These are phyloP conservation scores for Euclidium syriacum DNA, from an alignment of 345 rosid species.

Conservation along the genomic window DNA sequence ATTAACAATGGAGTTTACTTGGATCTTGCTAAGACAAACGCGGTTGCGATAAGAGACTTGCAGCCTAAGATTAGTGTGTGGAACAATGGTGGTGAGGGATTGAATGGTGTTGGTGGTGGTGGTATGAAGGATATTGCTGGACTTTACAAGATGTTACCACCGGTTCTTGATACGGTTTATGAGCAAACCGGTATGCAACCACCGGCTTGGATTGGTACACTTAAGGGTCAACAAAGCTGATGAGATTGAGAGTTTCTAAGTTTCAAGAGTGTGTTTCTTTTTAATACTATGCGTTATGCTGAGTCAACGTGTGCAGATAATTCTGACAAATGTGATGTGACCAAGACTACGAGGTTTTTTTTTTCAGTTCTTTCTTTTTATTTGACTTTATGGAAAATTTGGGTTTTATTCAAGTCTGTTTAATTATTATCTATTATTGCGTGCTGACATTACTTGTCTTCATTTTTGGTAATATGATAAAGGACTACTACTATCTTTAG, in stretches of 20 bases:
- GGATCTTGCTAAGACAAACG: constrained; percentile 59
- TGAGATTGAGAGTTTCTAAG: constrained; percentile 17
- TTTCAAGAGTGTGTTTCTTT: background rate
- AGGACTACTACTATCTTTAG: background rate
- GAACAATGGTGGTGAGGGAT: constrained; percentile 39
- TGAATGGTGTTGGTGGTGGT: constrained; percentile 12
- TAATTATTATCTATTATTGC: background rate
- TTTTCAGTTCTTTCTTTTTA: background rate
- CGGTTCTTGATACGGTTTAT: constrained; percentile 67
- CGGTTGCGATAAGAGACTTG: constrained; percentile 48
- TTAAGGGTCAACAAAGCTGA: constrained; percentile 1
- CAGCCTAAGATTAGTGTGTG: constrained; percentile 72
- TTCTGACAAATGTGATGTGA: background rate
- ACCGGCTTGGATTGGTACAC: constrained; percentile 56
- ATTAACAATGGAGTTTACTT: constrained; percentile 50
- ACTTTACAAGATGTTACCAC: constrained; percentile 64
- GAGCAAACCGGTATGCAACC: constrained; percentile 85
- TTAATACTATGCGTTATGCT: too few species aligned
- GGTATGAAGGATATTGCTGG: constrained; percentile 67
- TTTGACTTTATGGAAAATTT: background rate
- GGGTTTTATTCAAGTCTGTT: background rate
- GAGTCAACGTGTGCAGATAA: background rate
- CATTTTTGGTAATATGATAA: background rate
- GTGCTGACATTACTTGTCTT: background rate
- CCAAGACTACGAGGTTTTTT: background rate